Base-by-base conservation (phyloP, 495 filamentous ascomycete species). In the Xylaria palmicola region DNA sequence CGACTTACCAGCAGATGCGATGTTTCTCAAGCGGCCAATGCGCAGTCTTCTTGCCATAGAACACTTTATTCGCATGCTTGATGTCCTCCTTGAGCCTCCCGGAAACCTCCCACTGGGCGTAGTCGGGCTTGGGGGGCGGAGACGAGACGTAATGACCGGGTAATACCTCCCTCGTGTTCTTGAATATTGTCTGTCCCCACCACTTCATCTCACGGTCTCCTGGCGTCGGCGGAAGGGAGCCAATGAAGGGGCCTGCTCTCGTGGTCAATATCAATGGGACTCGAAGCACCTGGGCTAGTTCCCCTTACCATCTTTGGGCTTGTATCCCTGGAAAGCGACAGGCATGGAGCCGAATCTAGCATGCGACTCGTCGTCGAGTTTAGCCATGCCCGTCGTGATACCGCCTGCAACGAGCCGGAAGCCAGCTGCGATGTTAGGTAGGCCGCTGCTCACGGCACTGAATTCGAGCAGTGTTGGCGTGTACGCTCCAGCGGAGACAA, bases 381-480 rank as follows among this genome's bases (percentile, higher is more conserved):
- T 64, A 15, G 65, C 69, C 64, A 81, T 76, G 32, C 77, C 77
- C 13, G 77, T 81, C 34, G 79, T 78, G 22, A 85, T 80, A 1
- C 78, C 86, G 29, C 78, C 81, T 19, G 85, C 83, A 4, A 81
- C 49, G 34, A 88, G 82, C 27, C 86, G 71, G 29, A 75, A 75
- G 27, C 78, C 83, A 20, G 78, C 79, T 20, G 80, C 78, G 2
- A 88, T 74, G 7, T 73, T 76, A 10, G 68, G 49, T 32, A 74
- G 73, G 6, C 74, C 72, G 9, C 77, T 78, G 13, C 57, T 67
- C 34, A 64, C 64, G 12, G 83, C 80, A 57, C 78, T 81, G 53
- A 76, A 71, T 27, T 82, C 83, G 9, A 89, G 69, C 32, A 89
- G 67, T 44, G 82, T 84, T 12, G 85, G 74, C 0, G 86, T 89